A percentile compares a stretch with the other conserved stretches of the same genome.
phyloP scores from a whole-genome alignment of 768 basidiomycete genomes.

The Porphyrellus cyaneotinctus region DNA sequence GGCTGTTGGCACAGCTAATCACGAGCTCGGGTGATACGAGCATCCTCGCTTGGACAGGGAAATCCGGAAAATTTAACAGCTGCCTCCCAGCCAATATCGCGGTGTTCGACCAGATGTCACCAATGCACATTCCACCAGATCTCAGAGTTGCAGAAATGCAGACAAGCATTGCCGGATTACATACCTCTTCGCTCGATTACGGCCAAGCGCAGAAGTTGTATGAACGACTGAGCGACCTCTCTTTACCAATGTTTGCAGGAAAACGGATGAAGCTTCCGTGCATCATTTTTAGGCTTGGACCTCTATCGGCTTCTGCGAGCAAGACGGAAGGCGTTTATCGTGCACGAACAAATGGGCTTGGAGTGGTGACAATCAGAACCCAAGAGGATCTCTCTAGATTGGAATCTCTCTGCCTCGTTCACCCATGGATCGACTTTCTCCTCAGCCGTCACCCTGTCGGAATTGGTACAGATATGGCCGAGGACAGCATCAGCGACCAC shows the following conservation, averaged over 20 bases:
- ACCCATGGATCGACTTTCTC: constrained; percentile 16
- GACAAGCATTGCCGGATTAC: not conserved
- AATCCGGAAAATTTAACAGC: not conserved
- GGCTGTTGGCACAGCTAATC: not conserved
- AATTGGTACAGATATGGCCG: not conserved
- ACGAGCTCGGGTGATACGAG: constrained; percentile 3
- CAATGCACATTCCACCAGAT: not conserved
- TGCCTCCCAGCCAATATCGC: constrained; percentile 1
- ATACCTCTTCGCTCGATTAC: not conserved
- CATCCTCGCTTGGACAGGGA: constrained; percentile 8
- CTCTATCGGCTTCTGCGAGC: not conserved
- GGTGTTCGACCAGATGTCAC: not conserved
- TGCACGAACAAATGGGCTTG: not conserved
- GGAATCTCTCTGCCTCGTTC: constrained; percentile 2
- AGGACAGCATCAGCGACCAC: not conserved
- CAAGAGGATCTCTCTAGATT: constrained; percentile 4
- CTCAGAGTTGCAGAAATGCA: not conserved
- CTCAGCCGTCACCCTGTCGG: not conserved
- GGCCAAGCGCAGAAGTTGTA: not conserved
- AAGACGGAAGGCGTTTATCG: not conserved
- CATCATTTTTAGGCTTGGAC: constrained; percentile 1
- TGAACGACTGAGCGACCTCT: not conserved
- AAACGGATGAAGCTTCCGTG: constrained; percentile 4
- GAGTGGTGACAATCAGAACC: constrained; percentile 6
- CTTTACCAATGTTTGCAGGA: not conserved